Evolutionary conservation across 495 filamentous ascomycete genomes (phyloP), one percentile per base, ranked within the genome.

Genomic region (Copromyces sp.): DNA sequence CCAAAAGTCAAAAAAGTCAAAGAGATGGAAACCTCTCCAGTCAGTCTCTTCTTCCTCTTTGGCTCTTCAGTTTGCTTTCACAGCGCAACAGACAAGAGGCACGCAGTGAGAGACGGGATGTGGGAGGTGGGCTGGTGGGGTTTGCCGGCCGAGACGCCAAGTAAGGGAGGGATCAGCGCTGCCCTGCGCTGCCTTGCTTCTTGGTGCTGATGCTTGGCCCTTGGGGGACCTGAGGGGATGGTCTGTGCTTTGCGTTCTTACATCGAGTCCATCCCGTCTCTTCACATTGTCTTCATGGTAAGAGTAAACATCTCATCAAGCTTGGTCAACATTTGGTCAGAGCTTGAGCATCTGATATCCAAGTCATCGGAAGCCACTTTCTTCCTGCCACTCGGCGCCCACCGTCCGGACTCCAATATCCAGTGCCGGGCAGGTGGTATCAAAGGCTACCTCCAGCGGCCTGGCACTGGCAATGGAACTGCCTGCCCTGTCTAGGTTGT

Each of bases 161-260:
- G 68, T 39, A 71, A 68, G 75, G 75, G 72, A 78, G 71, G 71
- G 78, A 80, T 80, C 78, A 68, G 72, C 78, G 68, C 39, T 73
- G 70, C 70, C 69, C 69, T 71, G 70, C 70, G 53, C 35, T 65
- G 69, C 68, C 70, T 16, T 61, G 53, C 12, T 32, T 61, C 24
- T 16, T 61, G 53, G 45, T 53, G 45, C 44, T 24, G 44, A 47
- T 59, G 45, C 45, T 53, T 53, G 20, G 47, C 47, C n/a, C 47
- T 59, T 59, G n/a, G 47, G 24, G 47, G 47, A 32, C 47, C 24
- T 61, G 47, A 32, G 24, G 24, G 24, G 12, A 35, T 65, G 53
- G 53, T 65, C 53, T 65, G 53, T 65, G 53, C 53, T 65, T 65
- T 61, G 53, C 14, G 7, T 35, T 35, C 24, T 61, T 59, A 45